A percentile compares a stretch with the other conserved stretches of the same genome.
These are phyloP conservation scores for Penicillium sp. DNA, from an alignment of 2,329 filamentous ascomycete species.

Conservation along the genomic window DNA sequence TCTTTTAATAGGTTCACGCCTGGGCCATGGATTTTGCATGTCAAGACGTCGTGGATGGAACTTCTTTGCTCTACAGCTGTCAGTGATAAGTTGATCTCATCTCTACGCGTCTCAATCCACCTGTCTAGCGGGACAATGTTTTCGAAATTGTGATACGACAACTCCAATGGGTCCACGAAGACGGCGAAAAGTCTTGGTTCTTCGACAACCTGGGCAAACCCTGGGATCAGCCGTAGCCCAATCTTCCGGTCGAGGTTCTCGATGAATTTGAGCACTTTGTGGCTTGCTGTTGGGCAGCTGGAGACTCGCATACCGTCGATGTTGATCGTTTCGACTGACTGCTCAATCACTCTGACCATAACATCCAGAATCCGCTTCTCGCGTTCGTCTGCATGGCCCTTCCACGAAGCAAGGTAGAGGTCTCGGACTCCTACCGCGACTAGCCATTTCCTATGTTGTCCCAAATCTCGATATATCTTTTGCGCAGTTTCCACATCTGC, in stretches of 20 bases:
- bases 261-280: conserved; percentile 6
- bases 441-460: not conserved
- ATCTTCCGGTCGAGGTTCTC: not conserved
- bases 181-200: not conserved
- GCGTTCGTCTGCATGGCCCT: not conserved
- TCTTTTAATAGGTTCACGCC: not conserved
- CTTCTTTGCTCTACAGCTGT: not conserved
- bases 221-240: no score
- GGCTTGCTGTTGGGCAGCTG: not conserved
- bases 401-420: not conserved
- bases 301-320: conserved; percentile 2
- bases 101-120: not conserved
- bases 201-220: not conserved
- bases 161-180: conserved; percentile 1
- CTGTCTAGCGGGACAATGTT: conserved; percentile 4
- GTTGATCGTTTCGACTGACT: not conserved
- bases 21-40: not conserved
- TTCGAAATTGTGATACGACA: conserved; percentile 7
- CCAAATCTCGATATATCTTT: not conserved
- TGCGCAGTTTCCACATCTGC: not conserved
- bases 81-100: not conserved
- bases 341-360: not conserved
- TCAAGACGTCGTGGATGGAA: not conserved
- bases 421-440: not conserved
- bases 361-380: not conserved